Evolutionary conservation across 2,329 filamentous ascomycete genomes (phyloP).

Genomic region (Tolypocladium tundrense): DNA sequence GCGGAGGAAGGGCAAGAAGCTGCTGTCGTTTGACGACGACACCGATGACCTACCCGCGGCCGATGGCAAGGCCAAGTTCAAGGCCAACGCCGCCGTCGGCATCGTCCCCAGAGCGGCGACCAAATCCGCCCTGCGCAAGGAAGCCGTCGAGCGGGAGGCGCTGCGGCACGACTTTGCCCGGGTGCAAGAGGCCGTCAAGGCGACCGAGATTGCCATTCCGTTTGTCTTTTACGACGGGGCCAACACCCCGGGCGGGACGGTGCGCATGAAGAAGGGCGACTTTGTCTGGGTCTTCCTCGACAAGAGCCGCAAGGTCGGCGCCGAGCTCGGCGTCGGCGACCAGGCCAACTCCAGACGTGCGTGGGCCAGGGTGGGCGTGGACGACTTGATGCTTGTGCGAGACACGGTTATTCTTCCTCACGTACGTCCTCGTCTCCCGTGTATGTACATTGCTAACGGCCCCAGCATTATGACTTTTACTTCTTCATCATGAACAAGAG

Average conservation of each 20-base stretch:
- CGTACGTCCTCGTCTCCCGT: slow-evolving; percentile 43
- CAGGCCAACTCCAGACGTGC: slow-evolving; percentile 59
- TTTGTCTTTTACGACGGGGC: slow-evolving; percentile 97
- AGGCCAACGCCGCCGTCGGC: slow-evolving; percentile 50
- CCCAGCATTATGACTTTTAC: slow-evolving; percentile 91
- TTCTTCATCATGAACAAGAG: slow-evolving; percentile 91
- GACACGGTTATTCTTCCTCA: slow-evolving; percentile 89
- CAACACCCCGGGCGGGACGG: slow-evolving; percentile 74
- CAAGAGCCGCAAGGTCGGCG: slow-evolving; percentile 80
- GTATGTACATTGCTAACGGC: neutral
- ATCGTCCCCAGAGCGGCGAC: slow-evolving; percentile 57
- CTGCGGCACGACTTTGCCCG: slow-evolving; percentile 72
- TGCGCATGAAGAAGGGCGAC: slow-evolving; percentile 87
- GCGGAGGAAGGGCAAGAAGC: slow-evolving; percentile 36
- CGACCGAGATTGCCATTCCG: slow-evolving; percentile 79
- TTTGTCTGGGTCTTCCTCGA: slow-evolving; percentile 89
- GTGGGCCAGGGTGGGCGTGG: slow-evolving; percentile 89
- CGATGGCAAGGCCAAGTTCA: slow-evolving; percentile 34
- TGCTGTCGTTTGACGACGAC: slow-evolving; percentile 60
- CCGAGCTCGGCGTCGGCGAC: slow-evolving; percentile 65
- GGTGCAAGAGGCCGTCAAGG: slow-evolving; percentile 78
- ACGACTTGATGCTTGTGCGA: slow-evolving; percentile 88
- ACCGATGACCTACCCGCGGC: slow-evolving; percentile 9
- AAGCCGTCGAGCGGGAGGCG: slow-evolving; percentile 69
- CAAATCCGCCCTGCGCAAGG: slow-evolving; percentile 67